These are phyloP conservation scores for Daldinia eschscholtzii DNA, from an alignment of 2,329 filamentous ascomycete species.

Conservation along the genomic window DNA sequence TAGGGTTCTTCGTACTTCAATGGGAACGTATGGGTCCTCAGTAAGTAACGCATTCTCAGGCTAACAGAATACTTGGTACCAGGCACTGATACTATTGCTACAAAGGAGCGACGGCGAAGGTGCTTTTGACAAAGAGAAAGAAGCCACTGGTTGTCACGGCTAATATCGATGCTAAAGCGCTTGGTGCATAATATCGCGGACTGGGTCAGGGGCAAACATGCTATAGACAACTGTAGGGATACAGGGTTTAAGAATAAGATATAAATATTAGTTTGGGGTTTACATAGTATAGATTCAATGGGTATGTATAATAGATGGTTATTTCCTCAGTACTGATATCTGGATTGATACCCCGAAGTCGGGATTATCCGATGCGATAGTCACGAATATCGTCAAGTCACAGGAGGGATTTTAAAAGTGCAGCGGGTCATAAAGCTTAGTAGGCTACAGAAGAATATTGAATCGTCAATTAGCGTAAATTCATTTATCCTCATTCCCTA, in stretches of 20 bases:
- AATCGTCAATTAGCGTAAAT: constrained; percentile 30
- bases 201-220: background rate
- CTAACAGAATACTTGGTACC: constrained; percentile 60
- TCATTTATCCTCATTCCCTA: constrained; percentile 35
- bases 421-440: background rate
- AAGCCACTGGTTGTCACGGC: constrained; percentile 45
- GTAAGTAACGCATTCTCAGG: constrained; percentile 51
- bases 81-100: constrained; percentile 10
- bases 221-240: background rate
- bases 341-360: background rate
- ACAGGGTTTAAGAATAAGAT: background rate
- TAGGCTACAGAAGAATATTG: background rate
- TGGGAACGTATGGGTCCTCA: constrained; percentile 67
- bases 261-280: background rate
- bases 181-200: background rate
- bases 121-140: constrained; percentile 4
- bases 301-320: background rate
- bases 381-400: background rate
- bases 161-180: constrained; percentile 17
- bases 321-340: background rate
- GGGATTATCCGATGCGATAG: background rate
- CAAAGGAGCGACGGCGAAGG: background rate
- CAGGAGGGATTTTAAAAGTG: background rate
- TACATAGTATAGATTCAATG: background rate
- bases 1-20: constrained; percentile 80